Conservation (phyloP, 2,329 filamentous ascomycete genomes). For the Microsporum canis region DNA sequence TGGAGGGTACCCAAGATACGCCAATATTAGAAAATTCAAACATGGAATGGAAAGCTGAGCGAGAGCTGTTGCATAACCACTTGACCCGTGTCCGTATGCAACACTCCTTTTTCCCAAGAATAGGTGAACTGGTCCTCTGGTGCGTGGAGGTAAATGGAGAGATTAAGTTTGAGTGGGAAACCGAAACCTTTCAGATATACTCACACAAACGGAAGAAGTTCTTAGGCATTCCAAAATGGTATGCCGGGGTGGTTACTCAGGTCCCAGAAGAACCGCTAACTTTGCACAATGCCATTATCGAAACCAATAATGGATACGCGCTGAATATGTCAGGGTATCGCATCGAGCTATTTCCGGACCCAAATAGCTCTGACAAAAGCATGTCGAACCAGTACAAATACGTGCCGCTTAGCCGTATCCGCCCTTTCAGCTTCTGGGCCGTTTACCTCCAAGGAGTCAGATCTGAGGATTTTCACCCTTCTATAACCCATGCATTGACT, state of each 20-base stretch:
- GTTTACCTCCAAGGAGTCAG: slow-evolving; percentile 36
- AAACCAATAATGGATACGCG: slow-evolving; percentile 30
- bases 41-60: slow-evolving; percentile 47
- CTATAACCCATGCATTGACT: slow-evolving; percentile 44
- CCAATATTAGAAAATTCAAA: slow-evolving; percentile 40
- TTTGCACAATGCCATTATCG: slow-evolving; percentile 37
- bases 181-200: slow-evolving; percentile 24
- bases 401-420: slow-evolving; percentile 42
- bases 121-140: slow-evolving; percentile 49
- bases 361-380: slow-evolving; percentile 41
- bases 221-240: slow-evolving; percentile 39
- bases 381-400: slow-evolving; percentile 45
- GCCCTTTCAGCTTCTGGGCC: slow-evolving; percentile 46
- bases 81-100: slow-evolving; percentile 35
- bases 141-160: slow-evolving; percentile 23
- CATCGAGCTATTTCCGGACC: slow-evolving; percentile 46
- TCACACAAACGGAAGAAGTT: slow-evolving; percentile 24
- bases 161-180: slow-evolving; percentile 26
- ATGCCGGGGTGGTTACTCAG: slow-evolving; percentile 47
- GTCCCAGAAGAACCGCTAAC: slow-evolving; percentile 34
- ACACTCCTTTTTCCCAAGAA: slow-evolving; percentile 42
- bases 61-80: slow-evolving; percentile 31
- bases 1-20: slow-evolving; percentile 32
- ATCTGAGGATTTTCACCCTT: slow-evolving; percentile 39
- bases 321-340: slow-evolving; percentile 45